phyloP scores from a whole-genome alignment of 306 rosid genomes.

The Quercus ilex region DNA sequence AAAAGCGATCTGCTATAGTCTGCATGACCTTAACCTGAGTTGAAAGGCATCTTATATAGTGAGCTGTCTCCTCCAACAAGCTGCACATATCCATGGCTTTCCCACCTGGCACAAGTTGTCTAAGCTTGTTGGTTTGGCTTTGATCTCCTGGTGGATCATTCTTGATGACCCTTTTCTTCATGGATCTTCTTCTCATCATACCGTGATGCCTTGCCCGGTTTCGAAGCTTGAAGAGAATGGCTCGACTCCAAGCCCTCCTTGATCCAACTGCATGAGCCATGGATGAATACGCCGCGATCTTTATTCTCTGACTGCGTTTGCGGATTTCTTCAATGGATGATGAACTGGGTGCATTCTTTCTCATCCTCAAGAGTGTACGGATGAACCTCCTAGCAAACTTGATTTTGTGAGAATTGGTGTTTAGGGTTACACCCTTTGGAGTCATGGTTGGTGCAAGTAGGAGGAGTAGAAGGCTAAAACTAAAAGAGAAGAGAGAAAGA shows the following conservation, averaged over 20 bases:
- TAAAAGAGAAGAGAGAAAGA: not conserved
- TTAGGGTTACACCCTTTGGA: constrained; percentile 3
- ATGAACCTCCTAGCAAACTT: constrained; percentile 29
- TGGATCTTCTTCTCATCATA: not conserved
- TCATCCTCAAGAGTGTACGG: constrained; percentile 23
- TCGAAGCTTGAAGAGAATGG: constrained; percentile 33
- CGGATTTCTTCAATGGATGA: not conserved
- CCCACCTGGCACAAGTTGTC: constrained; percentile 30
- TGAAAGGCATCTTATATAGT: constrained; percentile 26
- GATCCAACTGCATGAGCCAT: constrained; percentile 46
- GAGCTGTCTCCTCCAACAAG: constrained; percentile 48
- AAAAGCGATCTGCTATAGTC: constrained; percentile 22
- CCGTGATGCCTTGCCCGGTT: not conserved
- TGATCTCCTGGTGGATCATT: not conserved
- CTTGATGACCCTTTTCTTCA: not conserved
- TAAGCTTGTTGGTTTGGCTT: constrained; percentile 4
- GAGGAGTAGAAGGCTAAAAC: not conserved
- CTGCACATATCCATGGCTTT: constrained; percentile 25
- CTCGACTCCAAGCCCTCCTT: constrained; percentile 39
- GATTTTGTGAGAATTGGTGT: not conserved
- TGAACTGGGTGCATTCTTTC: not conserved
- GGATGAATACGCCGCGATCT: constrained; percentile 33
- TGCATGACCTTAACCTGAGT: constrained; percentile 43
- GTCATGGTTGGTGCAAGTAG: not conserved
- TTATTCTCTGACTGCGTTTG: constrained; percentile 23